Evolutionary conservation across 768 basidiomycete genomes (phyloP).

Genomic region (Lactarius deliciosus): DNA sequence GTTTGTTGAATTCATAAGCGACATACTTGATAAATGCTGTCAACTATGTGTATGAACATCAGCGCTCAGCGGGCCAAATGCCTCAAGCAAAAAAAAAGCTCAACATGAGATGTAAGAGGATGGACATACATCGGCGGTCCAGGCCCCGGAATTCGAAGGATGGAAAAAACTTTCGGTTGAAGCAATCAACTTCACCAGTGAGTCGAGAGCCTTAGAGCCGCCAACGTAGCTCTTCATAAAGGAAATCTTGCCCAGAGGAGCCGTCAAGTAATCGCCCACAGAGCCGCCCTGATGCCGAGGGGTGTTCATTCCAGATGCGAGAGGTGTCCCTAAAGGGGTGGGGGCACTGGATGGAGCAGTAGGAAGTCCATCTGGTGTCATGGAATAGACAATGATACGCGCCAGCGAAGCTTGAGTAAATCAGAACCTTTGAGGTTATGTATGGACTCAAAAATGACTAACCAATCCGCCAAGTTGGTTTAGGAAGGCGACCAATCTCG

Average conservation of each 20-base stretch:
- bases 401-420: slow-evolving; percentile 65
- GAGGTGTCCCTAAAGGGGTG: slow-evolving; percentile 75
- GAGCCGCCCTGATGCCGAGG: slow-evolving; percentile 48
- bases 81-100: slow-evolving; percentile 4
- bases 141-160: slow-evolving; percentile 81
- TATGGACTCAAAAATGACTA: slow-evolving; percentile 35
- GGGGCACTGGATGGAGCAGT: slow-evolving; percentile 58
- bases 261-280: slow-evolving; percentile 58
- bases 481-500: slow-evolving; percentile 70
- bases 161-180: slow-evolving; percentile 92
- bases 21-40: slow-evolving; percentile 85
- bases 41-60: slow-evolving; percentile 44
- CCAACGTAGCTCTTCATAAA: slow-evolving; percentile 62
- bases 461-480: slow-evolving; percentile 74
- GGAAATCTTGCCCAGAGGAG: slow-evolving; percentile 51
- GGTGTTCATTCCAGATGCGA: slow-evolving; percentile 61
- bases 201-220: slow-evolving; percentile 83
- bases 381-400: slow-evolving; percentile 85
- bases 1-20: slow-evolving; percentile 82
- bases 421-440: slow-evolving; percentile 21
- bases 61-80: slow-evolving; percentile 14
- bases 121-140: slow-evolving; percentile 65
- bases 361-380: slow-evolving; percentile 64
- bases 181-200: slow-evolving; percentile 79
- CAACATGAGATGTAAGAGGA: slow-evolving; percentile 32